Evolutionary conservation across 345 rosid species (phyloP), one percentile per base, ranked within the genome.

Genomic region (Pugionium cornutum): DNA sequence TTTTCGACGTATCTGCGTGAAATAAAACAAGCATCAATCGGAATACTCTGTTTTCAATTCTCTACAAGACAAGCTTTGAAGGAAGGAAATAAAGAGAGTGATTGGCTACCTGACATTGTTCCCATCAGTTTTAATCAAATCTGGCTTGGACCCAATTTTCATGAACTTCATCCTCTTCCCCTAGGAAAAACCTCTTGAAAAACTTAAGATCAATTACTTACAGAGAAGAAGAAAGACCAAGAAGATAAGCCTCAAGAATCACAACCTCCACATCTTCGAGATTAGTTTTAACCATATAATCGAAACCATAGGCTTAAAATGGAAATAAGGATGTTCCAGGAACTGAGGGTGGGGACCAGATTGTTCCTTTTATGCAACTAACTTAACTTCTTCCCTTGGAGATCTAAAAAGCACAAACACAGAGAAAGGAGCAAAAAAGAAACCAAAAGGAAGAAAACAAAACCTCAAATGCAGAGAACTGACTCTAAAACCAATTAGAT

Each of bases 121-220:
- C n/a, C 34, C 69, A 71, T 84, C 83, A 1, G 76, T 69, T 77
- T 86, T 91, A 48, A 91, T 77, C 5, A 84, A 69, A 77, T 91
- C 92, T 6, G 85, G 82, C 79, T 88, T 91, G 0, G 97, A 91
- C 66, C 97, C 96, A 54, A 91, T 84, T 70, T 91, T 91, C 97
- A 91, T 91, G 48, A 91, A 91, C 96, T 88, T 91, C 97, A 91
- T 91, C 67, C 80, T 83, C 62, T 44, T 34, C 36, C 25, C n/a
- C 36, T 47, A 62, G 43, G 43, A 30, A 9, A 50, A 18, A 3
- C 7, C 44, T 49, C 62, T 66, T 53, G 6, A 52, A 73, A 40
- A 66, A 60, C 51, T 45, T 46, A 64, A 51, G 49, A 59, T n/a
- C 54, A 65, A 33, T 32, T 3, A 27, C 53, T 66, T 3, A 6